A percentile compares a stretch with the other conserved stretches of the same genome.
phyloP scores from a whole-genome alignment of 2,329 filamentous ascomycete genomes.

The Tolypocladium tropicale region DNA sequence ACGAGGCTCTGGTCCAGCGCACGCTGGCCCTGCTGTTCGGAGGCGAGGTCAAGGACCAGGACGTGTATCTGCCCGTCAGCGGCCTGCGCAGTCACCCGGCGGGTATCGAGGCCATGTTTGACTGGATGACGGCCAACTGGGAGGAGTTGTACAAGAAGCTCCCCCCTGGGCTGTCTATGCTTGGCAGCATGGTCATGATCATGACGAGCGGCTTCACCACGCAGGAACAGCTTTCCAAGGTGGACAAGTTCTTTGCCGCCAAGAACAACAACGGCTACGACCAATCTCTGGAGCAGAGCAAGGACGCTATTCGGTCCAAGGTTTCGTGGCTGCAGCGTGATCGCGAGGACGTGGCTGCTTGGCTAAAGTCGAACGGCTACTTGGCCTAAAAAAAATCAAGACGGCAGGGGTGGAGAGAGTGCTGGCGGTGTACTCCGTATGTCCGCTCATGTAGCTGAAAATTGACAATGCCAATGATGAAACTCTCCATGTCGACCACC shows the following conservation, averaged over 20 bases:
- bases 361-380: conserved; percentile 15
- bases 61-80: conserved; percentile 80
- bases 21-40: conserved; percentile 67
- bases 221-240: conserved; percentile 61
- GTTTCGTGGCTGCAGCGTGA: conserved; percentile 16
- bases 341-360: conserved; percentile 12
- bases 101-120: conserved; percentile 72
- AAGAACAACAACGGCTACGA: conserved; percentile 83
- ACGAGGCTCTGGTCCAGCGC: conserved; percentile 69
- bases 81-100: conserved; percentile 67
- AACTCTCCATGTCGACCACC: too few species aligned
- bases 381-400: neutral
- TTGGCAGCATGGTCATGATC: conserved; percentile 75
- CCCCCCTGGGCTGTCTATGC: conserved; percentile 77
- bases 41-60: conserved; percentile 83
- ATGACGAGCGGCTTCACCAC: conserved; percentile 73
- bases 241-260: conserved; percentile 70
- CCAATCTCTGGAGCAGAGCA: conserved; percentile 78
- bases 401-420: neutral
- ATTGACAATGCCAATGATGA: neutral
- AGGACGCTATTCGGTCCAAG: conserved; percentile 79
- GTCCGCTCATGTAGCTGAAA: neutral
- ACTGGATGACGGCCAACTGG: conserved; percentile 83
- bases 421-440: too few species aligned
- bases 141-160: conserved; percentile 70